A percentile compares a stretch with the other conserved stretches of the same genome.
Evolutionary conservation across 495 filamentous ascomycete species (phyloP).

Genomic region (Hypoxylon crocopeplum): DNA sequence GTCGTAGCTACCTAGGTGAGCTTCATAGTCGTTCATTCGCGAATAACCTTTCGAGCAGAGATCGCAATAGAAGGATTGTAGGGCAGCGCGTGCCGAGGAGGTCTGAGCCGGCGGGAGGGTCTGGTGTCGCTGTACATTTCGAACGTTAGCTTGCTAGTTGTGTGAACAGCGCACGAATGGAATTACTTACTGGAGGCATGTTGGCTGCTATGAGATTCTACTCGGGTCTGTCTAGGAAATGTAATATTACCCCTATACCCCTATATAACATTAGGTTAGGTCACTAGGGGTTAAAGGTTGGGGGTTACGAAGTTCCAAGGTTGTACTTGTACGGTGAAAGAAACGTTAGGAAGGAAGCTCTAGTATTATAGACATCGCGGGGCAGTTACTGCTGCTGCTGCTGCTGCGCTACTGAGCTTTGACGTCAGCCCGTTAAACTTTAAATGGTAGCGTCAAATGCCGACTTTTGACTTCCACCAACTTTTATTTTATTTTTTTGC

Average conservation of each 20-base stretch:
- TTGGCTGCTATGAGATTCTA: constrained; percentile 30
- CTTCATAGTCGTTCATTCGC: constrained; percentile 74
- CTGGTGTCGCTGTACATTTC: constrained; percentile 48
- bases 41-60: constrained; percentile 73
- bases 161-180: not conserved
- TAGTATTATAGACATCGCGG: no score
- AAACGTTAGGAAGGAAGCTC: no score
- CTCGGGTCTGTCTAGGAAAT: no score
- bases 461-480: no score
- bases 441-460: no score
- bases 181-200: constrained; percentile 45
- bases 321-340: no score
- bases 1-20: constrained; percentile 73
- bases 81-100: constrained; percentile 83
- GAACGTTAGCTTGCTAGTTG: constrained; percentile 1
- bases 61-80: constrained; percentile 87
- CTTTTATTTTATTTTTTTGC: not conserved
- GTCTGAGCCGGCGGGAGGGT: constrained; percentile 69
- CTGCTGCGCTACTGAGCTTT: not conserved
- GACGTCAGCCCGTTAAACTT: constrained; percentile 6
- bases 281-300: no score
- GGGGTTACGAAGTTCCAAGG: no score
- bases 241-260: no score
- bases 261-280: no score
- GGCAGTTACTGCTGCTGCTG: constrained; percentile 1